Conservation (phyloP, 73 alveolate species). For the Effrenium voratum region DNA sequence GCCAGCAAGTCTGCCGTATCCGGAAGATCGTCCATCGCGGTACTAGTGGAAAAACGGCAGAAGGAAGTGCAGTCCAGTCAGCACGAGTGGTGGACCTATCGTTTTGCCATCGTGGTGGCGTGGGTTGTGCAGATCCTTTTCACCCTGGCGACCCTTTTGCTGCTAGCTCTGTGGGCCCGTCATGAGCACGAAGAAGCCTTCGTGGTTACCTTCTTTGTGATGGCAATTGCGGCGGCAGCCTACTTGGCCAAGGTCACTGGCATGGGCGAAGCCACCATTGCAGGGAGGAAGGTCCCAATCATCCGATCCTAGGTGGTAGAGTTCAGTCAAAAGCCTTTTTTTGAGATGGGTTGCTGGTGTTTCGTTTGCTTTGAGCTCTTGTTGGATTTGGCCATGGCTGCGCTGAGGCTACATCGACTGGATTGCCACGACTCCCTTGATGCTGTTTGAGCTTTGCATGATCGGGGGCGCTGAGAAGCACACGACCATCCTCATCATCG, state of each 20-base stretch:
- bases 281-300: constrained; percentile 9
- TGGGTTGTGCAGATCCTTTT: constrained; percentile 26
- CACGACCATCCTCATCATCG: constrained; percentile 8
- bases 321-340: neutral
- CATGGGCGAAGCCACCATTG: constrained; percentile 26
- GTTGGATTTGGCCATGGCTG: neutral
- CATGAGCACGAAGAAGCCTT: constrained; percentile 33
- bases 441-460: constrained; percentile 17
- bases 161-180: constrained; percentile 34
- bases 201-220: constrained; percentile 71
- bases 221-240: constrained; percentile 44
- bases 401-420: constrained; percentile 8
- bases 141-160: constrained; percentile 21
- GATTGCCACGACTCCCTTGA: constrained; percentile 38
- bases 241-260: constrained; percentile 71
- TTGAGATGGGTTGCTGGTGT: neutral
- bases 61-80: constrained; percentile 4
- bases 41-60: neutral
- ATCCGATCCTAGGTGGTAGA: constrained; percentile 13
- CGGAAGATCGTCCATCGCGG: no score
- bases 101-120: constrained; percentile 8
- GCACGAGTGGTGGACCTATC: constrained; percentile 60
- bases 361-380: neutral
- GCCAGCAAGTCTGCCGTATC: no score
- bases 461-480: constrained; percentile 60